A percentile compares a stretch with the other conserved stretches of the same genome.
phyloP scores from a whole-genome alignment of 2,329 filamentous ascomycete species.

The Claviceps sp. region DNA sequence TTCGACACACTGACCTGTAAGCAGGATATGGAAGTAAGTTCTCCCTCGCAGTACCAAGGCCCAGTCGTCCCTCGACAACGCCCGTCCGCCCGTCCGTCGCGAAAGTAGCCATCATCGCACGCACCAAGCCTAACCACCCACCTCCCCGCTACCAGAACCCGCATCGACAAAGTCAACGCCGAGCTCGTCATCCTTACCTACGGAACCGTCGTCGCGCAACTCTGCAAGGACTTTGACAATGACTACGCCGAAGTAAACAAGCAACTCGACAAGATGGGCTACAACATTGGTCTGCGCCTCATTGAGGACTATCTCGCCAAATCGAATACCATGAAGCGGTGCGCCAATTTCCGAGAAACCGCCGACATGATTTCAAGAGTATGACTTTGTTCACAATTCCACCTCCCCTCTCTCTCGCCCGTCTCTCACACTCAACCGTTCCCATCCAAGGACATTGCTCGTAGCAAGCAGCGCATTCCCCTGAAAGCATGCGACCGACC shows the following conservation, averaged over 20 bases:
- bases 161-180: conserved; percentile 94
- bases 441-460: conserved; percentile 32
- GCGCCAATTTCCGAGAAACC: conserved; percentile 86
- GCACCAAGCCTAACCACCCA: conserved; percentile 16
- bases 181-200: conserved; percentile 96
- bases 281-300: conserved; percentile 89
- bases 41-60: background rate
- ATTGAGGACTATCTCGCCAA: conserved; percentile 98
- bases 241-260: conserved; percentile 95
- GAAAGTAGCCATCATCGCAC: background rate
- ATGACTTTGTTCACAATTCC: conserved; percentile 4
- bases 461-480: too few species aligned
- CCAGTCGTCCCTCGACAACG: background rate
- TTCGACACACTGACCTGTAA: conserved; percentile 17
- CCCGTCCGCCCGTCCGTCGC: background rate
- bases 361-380: conserved; percentile 95
- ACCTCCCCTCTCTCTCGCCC: too few species aligned
- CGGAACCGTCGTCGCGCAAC: conserved; percentile 89
- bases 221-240: conserved; percentile 91
- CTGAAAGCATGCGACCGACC: too few species aligned
- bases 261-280: conserved; percentile 97
- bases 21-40: conserved; percentile 84
- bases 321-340: conserved; percentile 77
- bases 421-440: background rate
- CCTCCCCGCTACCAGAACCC: conserved; percentile 48